Evolutionary conservation across 2,329 filamentous ascomycete species (phyloP).

Genomic region (Juglanconis oblonga): DNA sequence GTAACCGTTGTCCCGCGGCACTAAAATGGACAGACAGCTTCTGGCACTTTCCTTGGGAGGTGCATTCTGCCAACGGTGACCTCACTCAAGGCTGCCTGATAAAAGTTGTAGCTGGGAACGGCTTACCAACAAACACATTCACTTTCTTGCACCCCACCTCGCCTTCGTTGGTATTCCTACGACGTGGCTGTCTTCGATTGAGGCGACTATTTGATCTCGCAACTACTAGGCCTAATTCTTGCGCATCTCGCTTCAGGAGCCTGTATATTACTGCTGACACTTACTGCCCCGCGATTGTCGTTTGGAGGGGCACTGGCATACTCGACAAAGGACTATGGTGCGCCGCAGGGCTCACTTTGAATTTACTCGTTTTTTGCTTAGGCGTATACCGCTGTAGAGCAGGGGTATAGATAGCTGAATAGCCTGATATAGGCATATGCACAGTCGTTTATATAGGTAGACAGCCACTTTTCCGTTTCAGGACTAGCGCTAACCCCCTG

Average conservation of each 20-base stretch:
- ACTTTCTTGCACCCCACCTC: background rate
- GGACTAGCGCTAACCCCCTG: no score
- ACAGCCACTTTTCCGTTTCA: no score
- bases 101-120: background rate
- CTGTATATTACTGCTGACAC: background rate
- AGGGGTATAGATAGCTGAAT: no score
- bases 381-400: no score
- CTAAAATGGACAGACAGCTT: background rate
- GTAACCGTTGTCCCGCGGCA: conserved; percentile 2
- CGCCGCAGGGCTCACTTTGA: no score
- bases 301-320: background rate
- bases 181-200: background rate
- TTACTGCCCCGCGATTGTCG: background rate
- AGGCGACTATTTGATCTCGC: background rate
- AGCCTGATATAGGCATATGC: no score
- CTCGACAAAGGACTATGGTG: background rate
- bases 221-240: background rate
- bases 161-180: background rate
- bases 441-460: no score
- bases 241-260: background rate
- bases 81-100: conserved; percentile 13
- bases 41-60: conserved; percentile 8
- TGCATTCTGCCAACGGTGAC: background rate
- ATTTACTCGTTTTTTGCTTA: no score
- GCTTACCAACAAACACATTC: background rate